Conservation (phyloP, 2,329 filamentous ascomycete species). For the Clarireedia hainanense region DNA sequence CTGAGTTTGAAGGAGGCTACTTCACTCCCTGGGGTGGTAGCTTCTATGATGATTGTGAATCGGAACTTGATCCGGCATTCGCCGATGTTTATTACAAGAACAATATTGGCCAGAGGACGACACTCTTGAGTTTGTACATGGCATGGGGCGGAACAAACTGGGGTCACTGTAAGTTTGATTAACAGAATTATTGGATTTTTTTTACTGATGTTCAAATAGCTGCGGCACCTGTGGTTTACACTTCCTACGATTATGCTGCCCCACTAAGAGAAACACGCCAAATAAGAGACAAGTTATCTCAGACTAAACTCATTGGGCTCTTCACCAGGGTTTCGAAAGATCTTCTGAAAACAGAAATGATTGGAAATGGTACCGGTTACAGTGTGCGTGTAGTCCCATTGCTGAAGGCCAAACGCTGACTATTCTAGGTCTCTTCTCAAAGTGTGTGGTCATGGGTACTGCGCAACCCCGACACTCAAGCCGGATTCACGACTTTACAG, state of each 20-base stretch:
- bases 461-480: slow-evolving; percentile 38
- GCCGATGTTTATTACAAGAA: slow-evolving; percentile 50
- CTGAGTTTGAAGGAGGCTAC: slow-evolving; percentile 46
- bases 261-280: slow-evolving; percentile 46
- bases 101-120: slow-evolving; percentile 42
- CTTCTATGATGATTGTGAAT: slow-evolving; percentile 42
- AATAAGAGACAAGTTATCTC: slow-evolving; percentile 43
- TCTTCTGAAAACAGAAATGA: slow-evolving; percentile 44
- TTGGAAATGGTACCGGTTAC: slow-evolving; percentile 46
- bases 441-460: slow-evolving; percentile 44
- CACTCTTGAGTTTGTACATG: slow-evolving; percentile 44
- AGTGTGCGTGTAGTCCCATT: slow-evolving; percentile 21
- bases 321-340: slow-evolving; percentile 45
- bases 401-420: background rate
- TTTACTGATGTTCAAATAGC: slow-evolving; percentile 16
- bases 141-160: slow-evolving; percentile 48
- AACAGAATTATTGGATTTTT: no score
- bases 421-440: slow-evolving; percentile 27
- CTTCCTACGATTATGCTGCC: slow-evolving; percentile 38
- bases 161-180: slow-evolving; percentile 36
- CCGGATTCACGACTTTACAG: slow-evolving; percentile 43
- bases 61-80: slow-evolving; percentile 40
- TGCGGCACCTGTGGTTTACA: slow-evolving; percentile 42
- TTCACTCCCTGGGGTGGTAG: slow-evolving; percentile 45
- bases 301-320: slow-evolving; percentile 46